Percentiles rank a stretch among this genome's conserved stretches.
These are phyloP conservation scores for Cryptosporidium xiaoi DNA, from an alignment of 169 alveolate species.

Conservation along the genomic window DNA sequence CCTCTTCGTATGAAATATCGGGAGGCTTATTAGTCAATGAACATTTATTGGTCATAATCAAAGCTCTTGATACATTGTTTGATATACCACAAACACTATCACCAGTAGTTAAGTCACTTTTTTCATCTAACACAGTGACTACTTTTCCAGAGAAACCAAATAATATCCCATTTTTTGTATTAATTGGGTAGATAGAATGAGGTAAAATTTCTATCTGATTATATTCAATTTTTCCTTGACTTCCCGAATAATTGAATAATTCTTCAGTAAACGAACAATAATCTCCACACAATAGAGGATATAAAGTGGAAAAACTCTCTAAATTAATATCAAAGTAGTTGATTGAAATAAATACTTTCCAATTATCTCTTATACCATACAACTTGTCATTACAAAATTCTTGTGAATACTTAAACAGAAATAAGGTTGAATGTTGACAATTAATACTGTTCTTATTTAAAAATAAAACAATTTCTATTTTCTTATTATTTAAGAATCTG, in stretches of 20 bases:
- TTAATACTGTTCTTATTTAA: not conserved
- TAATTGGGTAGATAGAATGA: no score
- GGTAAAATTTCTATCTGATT: not conserved
- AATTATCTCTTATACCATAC: constrained; percentile 3
- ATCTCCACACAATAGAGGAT: not conserved
- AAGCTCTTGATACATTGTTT: not conserved
- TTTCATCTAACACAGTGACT: not conserved
- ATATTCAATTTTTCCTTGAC: not conserved
- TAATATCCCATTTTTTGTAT: constrained; percentile 2
- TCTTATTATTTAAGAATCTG: not conserved
- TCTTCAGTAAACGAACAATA: not conserved
- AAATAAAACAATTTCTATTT: not conserved
- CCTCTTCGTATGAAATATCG: constrained; percentile 37
- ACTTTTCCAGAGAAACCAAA: constrained; percentile 53
- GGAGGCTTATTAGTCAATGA: constrained; percentile 5
- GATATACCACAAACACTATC: constrained; percentile 27
- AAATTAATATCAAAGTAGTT: constrained; percentile 7
- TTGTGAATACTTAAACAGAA: not conserved
- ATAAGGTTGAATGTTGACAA: not conserved
- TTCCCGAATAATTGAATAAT: not conserved
- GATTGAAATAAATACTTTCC: constrained; percentile 21
- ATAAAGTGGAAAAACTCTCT: no score
- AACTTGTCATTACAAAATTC: constrained; percentile 4
- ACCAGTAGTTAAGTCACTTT: constrained; percentile 12
- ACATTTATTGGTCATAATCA: constrained; percentile 8